A percentile compares a stretch with the other conserved stretches of the same genome.
phyloP scores from a whole-genome alignment of 225 moss, liverwort and hornwort genomes.

The Pseudoscleropodium purum region DNA sequence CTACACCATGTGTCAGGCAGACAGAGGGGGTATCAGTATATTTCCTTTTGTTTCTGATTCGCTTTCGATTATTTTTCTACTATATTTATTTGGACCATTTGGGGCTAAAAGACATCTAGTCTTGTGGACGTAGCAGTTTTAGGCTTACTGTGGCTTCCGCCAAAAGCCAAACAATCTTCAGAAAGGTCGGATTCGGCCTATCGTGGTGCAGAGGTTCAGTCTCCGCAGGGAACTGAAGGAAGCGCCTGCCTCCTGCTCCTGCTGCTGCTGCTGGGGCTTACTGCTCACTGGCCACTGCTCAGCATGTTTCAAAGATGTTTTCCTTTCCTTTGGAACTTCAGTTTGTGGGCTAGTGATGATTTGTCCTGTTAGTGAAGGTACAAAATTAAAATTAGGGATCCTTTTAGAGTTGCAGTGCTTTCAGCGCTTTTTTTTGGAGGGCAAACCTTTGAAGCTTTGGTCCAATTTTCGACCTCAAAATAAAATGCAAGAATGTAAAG shows the following conservation, averaged over 20 bases:
- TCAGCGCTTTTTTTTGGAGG: background rate
- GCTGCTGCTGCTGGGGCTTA: background rate
- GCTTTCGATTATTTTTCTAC: background rate
- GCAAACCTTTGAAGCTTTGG: background rate
- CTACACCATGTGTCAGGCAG: background rate
- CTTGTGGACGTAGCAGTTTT: background rate
- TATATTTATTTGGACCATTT: background rate
- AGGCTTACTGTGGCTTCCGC: background rate
- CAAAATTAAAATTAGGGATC: background rate
- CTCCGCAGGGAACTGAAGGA: no score
- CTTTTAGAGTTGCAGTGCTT: background rate
- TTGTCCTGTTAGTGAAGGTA: background rate
- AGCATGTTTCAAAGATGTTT: background rate
- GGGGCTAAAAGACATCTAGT: background rate
- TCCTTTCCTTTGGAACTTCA: no score
- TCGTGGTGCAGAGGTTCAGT: background rate
- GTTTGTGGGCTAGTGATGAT: background rate
- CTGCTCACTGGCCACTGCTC: background rate
- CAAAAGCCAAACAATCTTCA: constrained; percentile 7
- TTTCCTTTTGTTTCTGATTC: background rate
- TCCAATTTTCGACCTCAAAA: accelerated
- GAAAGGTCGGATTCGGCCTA: background rate
- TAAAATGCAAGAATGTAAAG: background rate
- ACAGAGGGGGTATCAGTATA: background rate
- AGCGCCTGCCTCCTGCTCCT: background rate